Evolutionary conservation across 345 rosid species (phyloP), one percentile per base, ranked within the genome.

Genomic region (Litchi chinensis): DNA sequence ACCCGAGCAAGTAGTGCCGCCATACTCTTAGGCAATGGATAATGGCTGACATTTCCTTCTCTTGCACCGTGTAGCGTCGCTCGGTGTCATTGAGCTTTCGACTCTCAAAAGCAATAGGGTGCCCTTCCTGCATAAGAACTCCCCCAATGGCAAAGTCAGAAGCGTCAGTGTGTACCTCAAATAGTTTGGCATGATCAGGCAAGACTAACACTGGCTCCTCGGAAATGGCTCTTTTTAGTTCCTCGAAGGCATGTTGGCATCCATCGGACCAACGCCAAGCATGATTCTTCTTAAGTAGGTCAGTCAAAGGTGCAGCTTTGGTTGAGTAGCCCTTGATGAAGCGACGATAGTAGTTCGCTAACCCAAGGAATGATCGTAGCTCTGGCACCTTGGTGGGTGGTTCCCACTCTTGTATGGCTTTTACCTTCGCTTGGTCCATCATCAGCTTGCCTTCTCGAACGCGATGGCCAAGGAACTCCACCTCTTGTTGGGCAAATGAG

Each of bases 91-190:
- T 26, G 1, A 26, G 28, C 0, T 26, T 26, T 26, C 28, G 28
- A 26, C 28, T 26, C 28, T 26, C 28, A 1, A 26, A 26, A 1
- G 28, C 28, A 26, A 78, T 16, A 0, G 52, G 52, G 6, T 62
- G 76, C 7, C 76, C 44, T n/a, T 70, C 70, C 12, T 78, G 26
- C 69, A 62, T 64, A 0, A 71, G 5, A 1, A 78, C n/a, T 8
- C 81, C 10, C 15, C 70, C 76, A 13, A 71, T 70, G 4, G 50
- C 70, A 60, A 10, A 71, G 32, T 70, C 19, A 1, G 69, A 77
- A 0, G 26, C 48, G 1, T 60, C 60, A 4, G 63, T 78, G 5
- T 79, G 52, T 6, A 79, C 43, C 37, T 80, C 28, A 1, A 44
- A 44, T 10, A 18, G 43, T 15, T 74, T 68, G n/a, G 13, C 21